These are phyloP conservation scores for Pythium oligandrum DNA, from an alignment of 352 stramenopile species.

Conservation along the genomic window DNA sequence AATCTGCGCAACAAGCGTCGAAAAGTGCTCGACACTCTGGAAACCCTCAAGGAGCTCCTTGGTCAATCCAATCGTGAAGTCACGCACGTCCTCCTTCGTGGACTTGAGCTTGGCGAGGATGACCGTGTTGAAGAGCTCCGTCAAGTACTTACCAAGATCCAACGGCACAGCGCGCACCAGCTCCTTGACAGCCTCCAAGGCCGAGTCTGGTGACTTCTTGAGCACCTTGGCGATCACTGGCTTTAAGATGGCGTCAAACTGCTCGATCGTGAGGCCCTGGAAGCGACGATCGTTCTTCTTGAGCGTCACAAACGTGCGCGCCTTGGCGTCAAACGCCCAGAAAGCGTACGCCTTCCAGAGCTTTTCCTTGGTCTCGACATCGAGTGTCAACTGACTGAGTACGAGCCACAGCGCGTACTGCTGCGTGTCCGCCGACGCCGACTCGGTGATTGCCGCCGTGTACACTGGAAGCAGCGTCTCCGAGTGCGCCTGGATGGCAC, in stretches of 20 bases:
- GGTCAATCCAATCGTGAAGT: conserved; percentile 40
- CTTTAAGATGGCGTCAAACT: conserved; percentile 65
- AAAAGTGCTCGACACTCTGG: conserved; percentile 42
- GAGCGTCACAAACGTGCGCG: conserved; percentile 35
- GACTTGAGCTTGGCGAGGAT: conserved; percentile 72
- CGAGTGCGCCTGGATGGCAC: conserved; percentile 38
- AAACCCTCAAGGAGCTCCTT: conserved; percentile 48
- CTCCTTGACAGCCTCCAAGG: conserved; percentile 52
- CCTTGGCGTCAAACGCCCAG: conserved; percentile 81
- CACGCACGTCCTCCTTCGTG: conserved; percentile 76
- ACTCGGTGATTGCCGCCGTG: conserved; percentile 22
- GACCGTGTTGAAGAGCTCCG: conserved; percentile 61
- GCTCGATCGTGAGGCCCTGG: conserved; percentile 37
- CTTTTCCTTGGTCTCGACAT: conserved; percentile 28
- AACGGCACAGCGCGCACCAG: conserved; percentile 48
- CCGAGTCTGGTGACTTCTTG: conserved; percentile 78
- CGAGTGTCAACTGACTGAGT: conserved; percentile 31
- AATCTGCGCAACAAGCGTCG: conserved; percentile 51
- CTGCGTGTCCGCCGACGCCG: conserved; percentile 31
- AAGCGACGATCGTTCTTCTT: conserved; percentile 40
- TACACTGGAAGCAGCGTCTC: conserved; percentile 36
- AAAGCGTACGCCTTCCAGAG: conserved; percentile 55
- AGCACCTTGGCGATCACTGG: conserved; percentile 68
- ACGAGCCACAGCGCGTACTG: conserved; percentile 64
- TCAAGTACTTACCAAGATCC: conserved; percentile 62